Conservation (phyloP, 2,329 filamentous ascomycete species). For the Sarocladium oryzae region DNA sequence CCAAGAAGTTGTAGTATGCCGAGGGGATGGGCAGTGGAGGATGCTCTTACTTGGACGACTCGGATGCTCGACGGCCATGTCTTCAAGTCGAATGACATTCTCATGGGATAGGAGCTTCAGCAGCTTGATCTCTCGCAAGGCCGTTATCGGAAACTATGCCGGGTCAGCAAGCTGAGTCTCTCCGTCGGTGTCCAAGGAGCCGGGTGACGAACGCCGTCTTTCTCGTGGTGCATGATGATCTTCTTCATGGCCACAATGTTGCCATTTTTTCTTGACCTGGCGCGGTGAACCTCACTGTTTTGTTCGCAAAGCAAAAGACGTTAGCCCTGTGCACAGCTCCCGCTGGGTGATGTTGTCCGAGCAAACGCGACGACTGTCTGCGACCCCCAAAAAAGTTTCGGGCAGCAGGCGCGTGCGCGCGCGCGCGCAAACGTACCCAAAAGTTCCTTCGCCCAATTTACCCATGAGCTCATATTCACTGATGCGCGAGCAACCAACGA, state of each 20-base stretch:
- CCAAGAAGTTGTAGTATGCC: too few species aligned
- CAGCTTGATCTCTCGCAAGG: constrained; percentile 93
- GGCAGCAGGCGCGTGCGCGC: too few species aligned
- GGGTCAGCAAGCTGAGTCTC: constrained; percentile 12
- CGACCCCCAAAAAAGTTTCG: too few species aligned
- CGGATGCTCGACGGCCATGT: constrained; percentile 88
- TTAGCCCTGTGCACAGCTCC: constrained; percentile 11
- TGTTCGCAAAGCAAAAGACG: constrained; percentile 1
- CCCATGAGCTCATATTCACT: constrained; percentile 71
- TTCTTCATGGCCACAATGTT: constrained; percentile 87
- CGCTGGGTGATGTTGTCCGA: too few species aligned
- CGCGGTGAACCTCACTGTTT: constrained; percentile 80
- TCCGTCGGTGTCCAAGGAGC: neutral
- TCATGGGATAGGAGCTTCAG: constrained; percentile 89
- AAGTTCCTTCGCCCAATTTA: constrained; percentile 91
- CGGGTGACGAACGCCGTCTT: constrained; percentile 66
- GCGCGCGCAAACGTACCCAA: constrained; percentile 55
- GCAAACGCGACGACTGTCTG: neutral
- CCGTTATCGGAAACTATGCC: constrained; percentile 88
- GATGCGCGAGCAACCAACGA: constrained; percentile 79
- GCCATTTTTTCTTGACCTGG: constrained; percentile 67
- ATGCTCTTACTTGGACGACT: constrained; percentile 48
- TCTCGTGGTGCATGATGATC: constrained; percentile 99
- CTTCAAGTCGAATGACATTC: constrained; percentile 81
- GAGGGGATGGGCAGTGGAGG: neutral